These are phyloP conservation scores for Acanthamoeba quina DNA, from an alignment of 208 protist species.

Conservation along the genomic window DNA sequence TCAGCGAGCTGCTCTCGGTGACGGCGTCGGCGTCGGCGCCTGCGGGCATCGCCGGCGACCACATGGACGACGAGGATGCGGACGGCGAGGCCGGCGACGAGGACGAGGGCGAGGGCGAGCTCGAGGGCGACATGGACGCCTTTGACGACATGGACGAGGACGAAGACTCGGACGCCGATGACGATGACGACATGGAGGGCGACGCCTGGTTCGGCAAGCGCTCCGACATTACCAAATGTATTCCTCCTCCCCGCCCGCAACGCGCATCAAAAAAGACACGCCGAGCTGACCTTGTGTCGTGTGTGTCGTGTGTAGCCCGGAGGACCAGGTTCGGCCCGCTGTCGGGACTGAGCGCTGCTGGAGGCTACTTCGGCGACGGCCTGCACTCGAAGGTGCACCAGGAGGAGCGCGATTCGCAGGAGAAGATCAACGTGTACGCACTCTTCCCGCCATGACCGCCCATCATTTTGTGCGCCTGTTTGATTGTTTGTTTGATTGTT, in stretches of 20 bases:
- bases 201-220: conserved; percentile 52
- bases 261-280: not conserved
- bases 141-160: conserved; percentile 52
- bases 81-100: conserved; percentile 5
- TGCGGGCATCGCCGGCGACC: not conserved
- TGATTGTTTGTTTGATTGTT: not conserved
- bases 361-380: conserved; percentile 7
- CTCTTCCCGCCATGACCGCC: not conserved
- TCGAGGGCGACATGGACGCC: conserved; percentile 13
- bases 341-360: not conserved
- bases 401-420: conserved; percentile 25
- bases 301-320: not conserved
- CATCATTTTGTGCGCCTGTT: not conserved
- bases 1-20: not conserved
- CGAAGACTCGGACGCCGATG: conserved; percentile 37
- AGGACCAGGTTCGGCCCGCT: not conserved
- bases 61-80: not conserved
- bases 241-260: not conserved
- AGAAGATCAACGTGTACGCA: conserved; percentile 43
- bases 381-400: not conserved
- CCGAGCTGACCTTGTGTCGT: not conserved
- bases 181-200: conserved; percentile 28
- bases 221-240: conserved; percentile 37
- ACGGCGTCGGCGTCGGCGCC: not conserved
- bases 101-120: not conserved